Percentiles rank a stretch among this genome's conserved stretches.
These are phyloP conservation scores for Fusarium sp. DNA, from an alignment of 2,329 filamentous ascomycete species.

Conservation along the genomic window DNA sequence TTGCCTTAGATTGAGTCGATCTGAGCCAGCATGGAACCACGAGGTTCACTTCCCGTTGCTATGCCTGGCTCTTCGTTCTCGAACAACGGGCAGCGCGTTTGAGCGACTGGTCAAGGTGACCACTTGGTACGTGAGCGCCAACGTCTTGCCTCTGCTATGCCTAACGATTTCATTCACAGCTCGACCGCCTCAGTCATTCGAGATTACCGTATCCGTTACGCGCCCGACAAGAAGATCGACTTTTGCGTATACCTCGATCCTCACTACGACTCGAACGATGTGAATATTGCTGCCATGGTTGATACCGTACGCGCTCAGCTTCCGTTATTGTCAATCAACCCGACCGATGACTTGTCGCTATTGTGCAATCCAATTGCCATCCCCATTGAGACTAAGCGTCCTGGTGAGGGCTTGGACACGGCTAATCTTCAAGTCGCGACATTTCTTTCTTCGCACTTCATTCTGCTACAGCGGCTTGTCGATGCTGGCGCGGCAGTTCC, in stretches of 20 bases:
- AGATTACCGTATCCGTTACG: slow-evolving; percentile 7
- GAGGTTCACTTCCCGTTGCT: slow-evolving; percentile 2
- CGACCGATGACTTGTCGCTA: neutral
- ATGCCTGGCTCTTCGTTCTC: neutral
- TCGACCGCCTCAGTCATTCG: neutral
- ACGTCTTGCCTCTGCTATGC: accelerated
- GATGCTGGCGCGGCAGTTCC: neutral
- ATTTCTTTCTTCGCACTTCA: slow-evolving; percentile 1
- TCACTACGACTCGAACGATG: neutral
- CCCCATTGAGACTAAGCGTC: slow-evolving; percentile 32
- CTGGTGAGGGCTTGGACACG: slow-evolving; percentile 2
- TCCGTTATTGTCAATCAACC: neutral
- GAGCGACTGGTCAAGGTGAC: neutral
- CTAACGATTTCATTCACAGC: neutral
- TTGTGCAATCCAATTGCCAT: slow-evolving; percentile 12
- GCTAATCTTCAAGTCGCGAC: slow-evolving; percentile 13
- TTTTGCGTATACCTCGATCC: slow-evolving; percentile 14
- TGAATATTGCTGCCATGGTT: neutral
- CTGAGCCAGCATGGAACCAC: slow-evolving; percentile 5
- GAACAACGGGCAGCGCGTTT: neutral
- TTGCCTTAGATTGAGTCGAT: slow-evolving; percentile 1
- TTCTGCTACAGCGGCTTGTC: neutral
- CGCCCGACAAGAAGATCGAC: slow-evolving; percentile 26
- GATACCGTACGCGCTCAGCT: neutral
- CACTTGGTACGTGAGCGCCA: neutral